phyloP scores from a whole-genome alignment of 208 protist species.

The Acanthamoeba lenticulata region DNA sequence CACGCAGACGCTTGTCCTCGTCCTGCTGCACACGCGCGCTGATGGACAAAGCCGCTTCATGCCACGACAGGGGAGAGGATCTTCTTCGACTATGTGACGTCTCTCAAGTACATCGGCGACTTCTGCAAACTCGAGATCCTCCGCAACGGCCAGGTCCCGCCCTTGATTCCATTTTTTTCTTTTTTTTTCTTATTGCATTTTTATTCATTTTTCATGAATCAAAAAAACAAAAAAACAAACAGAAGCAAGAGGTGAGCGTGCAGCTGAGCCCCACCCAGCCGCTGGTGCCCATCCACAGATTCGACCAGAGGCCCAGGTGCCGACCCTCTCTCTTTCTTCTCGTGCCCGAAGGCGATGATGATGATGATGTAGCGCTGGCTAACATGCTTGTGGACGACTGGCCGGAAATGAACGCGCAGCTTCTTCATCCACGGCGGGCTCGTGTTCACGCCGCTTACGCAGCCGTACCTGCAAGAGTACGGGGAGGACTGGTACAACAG shows the following conservation, averaged over 20 bases:
- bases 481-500: slow-evolving; percentile 70
- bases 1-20: background rate
- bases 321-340: slow-evolving; percentile 20
- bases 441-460: slow-evolving; percentile 77
- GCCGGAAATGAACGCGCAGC: background rate
- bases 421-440: slow-evolving; percentile 79
- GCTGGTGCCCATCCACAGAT: slow-evolving; percentile 60
- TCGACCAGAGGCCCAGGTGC: slow-evolving; percentile 29
- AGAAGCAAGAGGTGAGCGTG: slow-evolving; percentile 66
- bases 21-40: too few species aligned
- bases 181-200: background rate
- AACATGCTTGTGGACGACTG: too few species aligned
- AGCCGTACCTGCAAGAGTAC: slow-evolving; percentile 74
- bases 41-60: background rate
- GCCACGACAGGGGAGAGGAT: slow-evolving; percentile 48
- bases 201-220: too few species aligned
- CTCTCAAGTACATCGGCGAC: slow-evolving; percentile 72
- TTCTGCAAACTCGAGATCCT: slow-evolving; percentile 19
- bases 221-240: background rate
- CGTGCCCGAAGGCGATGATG: background rate
- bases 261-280: slow-evolving; percentile 16
- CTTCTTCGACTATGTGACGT: slow-evolving; percentile 73
- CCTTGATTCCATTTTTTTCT: background rate
- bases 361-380: background rate
- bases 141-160: background rate